Percentiles rank a stretch among this genome's conserved stretches.
phyloP scores from a whole-genome alignment of 805 yeast species.

The Saturnispora kantuleensis region DNA sequence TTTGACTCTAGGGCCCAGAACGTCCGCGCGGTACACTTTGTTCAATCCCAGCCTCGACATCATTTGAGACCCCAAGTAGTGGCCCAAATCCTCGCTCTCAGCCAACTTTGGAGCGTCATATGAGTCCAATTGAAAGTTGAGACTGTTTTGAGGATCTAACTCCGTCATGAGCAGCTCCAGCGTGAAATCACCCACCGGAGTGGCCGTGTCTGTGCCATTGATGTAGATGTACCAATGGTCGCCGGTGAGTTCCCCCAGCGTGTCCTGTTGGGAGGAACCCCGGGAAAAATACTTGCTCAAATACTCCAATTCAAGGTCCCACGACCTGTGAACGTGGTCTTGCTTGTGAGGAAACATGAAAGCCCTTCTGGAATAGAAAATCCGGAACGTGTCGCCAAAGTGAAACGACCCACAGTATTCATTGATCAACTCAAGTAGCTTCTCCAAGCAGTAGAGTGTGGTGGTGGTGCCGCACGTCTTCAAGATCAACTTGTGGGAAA shows the following conservation, averaged over 20 bases:
- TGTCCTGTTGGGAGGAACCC: conserved; percentile 52
- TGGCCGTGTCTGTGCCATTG: conserved; percentile 33
- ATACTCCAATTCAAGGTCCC: conserved; percentile 71
- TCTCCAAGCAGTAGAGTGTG: conserved; percentile 64
- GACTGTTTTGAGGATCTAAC: conserved; percentile 46
- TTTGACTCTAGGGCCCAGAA: conserved; percentile 15
- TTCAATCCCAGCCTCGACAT: conserved; percentile 56
- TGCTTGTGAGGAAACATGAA: conserved; percentile 91
- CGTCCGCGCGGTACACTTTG: conserved; percentile 27
- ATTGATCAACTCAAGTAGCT: conserved; percentile 44
- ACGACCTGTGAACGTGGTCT: conserved; percentile 66
- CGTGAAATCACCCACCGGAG: conserved; percentile 39
- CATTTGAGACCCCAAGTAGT: conserved; percentile 60
- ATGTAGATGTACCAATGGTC: conserved; percentile 89
- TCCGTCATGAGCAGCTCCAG: conserved; percentile 90
- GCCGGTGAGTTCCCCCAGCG: conserved; percentile 70
- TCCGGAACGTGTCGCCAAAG: conserved; percentile 37
- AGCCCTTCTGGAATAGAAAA: conserved; percentile 83
- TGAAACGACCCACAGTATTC: conserved; percentile 33
- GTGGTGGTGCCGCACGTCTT: conserved; percentile 98
- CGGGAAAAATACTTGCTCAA: conserved; percentile 55
- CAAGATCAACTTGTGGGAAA: conserved; percentile 71
- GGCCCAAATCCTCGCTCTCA: conserved; percentile 64
- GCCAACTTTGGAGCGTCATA: conserved; percentile 31
- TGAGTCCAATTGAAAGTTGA: conserved; percentile 35